Base-by-base conservation (phyloP, 768 basidiomycete species). In the Sarcomyxa edulis region DNA sequence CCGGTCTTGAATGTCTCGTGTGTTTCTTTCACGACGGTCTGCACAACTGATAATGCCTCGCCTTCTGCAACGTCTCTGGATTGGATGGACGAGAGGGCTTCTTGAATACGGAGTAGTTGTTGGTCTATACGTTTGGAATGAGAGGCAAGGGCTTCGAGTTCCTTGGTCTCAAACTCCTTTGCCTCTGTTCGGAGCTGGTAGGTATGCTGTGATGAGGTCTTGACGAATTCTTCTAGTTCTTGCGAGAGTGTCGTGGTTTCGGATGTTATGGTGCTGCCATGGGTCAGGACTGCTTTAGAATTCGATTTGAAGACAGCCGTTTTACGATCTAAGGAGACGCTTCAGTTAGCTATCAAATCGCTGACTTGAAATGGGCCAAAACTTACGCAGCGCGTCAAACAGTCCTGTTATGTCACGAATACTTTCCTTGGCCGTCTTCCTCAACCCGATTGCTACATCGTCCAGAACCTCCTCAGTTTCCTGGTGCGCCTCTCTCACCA, bases 361-460 rank as follows among this genome's bases (percentile, higher is more conserved):
- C n/a, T n/a, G n/a, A 32, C 9, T 21, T 32, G 10, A 12, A 9
- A 19, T 44, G 20, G 6, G 14, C 22, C 4, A 18, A 18, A 18
- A 50, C 77, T 51, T 51, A 92, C 92, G 85, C 32, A 96, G 74
- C 61, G 95, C 96, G 29, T 78, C 78, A 46, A 91, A 89, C 16
- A 94, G 61, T 0, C 77, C 76, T 11, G 53, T 59, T 25, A 94
- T 67, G 53, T 96, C 88, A 6, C 67, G 66, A 12, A 88, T 62
- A 43, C 80, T 81, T 46, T 90, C 78, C n/a, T 69, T 59, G 1
- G 78, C 76, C 14, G 80, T 73, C 30, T 66, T 66, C 56, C 78
- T 87, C 41, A 95, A 60, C 2, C 72, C 76, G 16, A 55, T 61
- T 0, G 94, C 93, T 4, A 94, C 78, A n/a, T 59, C 61, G 48